A percentile compares a stretch with the other conserved stretches of the same genome.
phyloP scores from a whole-genome alignment of 164 flowering plant species.

The Vitis riparia region DNA sequence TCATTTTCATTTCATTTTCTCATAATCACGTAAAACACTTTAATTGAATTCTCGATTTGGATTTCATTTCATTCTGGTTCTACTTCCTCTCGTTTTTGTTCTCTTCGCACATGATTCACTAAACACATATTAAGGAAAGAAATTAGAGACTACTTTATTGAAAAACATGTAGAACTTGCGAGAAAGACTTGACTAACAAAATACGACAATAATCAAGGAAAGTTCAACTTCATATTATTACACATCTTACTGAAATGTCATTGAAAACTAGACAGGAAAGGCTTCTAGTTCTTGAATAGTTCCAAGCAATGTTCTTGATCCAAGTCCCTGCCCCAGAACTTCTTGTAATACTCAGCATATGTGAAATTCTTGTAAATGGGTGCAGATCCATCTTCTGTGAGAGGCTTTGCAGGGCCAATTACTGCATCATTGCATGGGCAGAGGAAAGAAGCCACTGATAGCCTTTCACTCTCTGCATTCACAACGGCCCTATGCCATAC shows the following conservation, averaged over 20 bases:
- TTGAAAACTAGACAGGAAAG: background rate
- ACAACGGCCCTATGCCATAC: conserved; percentile 80
- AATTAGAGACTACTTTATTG: too few relatives aligned
- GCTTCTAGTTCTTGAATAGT: conserved; percentile 46
- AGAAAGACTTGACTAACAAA: too few relatives aligned
- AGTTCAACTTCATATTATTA: background rate
- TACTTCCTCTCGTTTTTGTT: too few relatives aligned
- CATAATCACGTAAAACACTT: too few relatives aligned
- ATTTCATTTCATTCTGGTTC: too few relatives aligned
- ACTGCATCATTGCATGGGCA: conserved; percentile 56
- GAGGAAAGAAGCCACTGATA: conserved; percentile 76
- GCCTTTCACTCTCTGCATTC: conserved; percentile 52
- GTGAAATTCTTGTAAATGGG: conserved; percentile 59
- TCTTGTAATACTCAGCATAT: conserved; percentile 72
- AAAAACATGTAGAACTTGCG: too few relatives aligned
- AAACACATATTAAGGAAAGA: too few relatives aligned
- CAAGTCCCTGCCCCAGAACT: conserved; percentile 75
- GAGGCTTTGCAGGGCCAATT: conserved; percentile 46
- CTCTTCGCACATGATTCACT: too few relatives aligned
- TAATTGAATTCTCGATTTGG: too few relatives aligned
- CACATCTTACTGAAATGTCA: background rate
- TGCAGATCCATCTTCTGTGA: conserved; percentile 29
- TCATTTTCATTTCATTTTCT: too few relatives aligned
- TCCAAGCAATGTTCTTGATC: conserved; percentile 80
- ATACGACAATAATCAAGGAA: too few relatives aligned